Evolutionary conservation across 257 asterid genomes (phyloP).

Genomic region (Capsicum rhomboideum): DNA sequence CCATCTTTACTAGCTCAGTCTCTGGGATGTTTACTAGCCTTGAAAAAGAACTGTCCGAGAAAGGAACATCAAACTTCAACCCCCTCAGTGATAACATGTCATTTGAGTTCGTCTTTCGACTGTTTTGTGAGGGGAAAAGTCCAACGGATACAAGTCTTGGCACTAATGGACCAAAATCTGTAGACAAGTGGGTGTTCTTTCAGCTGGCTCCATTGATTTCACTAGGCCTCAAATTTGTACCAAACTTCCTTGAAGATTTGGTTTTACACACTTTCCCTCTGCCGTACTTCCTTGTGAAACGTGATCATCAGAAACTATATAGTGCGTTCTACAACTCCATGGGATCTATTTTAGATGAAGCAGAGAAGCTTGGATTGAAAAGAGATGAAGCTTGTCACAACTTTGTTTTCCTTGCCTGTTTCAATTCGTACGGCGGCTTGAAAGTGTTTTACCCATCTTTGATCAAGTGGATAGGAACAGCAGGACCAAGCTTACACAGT

Average conservation of each 20-base stretch:
- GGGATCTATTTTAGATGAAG: constrained; percentile 33
- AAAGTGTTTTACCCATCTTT: constrained; percentile 44
- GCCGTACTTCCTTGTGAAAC: constrained; percentile 32
- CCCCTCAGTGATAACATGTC: constrained; percentile 33
- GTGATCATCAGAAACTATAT: constrained; percentile 37
- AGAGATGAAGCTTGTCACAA: constrained; percentile 77
- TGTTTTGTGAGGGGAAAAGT: constrained; percentile 24
- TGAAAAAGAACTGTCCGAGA: constrained; percentile 32
- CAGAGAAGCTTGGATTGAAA: constrained; percentile 36
- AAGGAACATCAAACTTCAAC: constrained; percentile 43
- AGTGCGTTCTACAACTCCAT: constrained; percentile 30
- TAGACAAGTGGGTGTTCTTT: constrained; percentile 44
- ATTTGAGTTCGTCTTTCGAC: constrained; percentile 52
- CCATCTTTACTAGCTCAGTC: constrained; percentile 28
- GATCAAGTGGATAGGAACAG: constrained; percentile 40
- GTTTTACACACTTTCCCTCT: constrained; percentile 37
- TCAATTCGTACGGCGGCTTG: constrained; percentile 82
- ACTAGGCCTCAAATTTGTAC: constrained; percentile 34
- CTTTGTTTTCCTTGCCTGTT: constrained; percentile 49
- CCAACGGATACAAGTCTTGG: constrained; percentile 33
- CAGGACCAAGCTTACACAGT: constrained; percentile 43
- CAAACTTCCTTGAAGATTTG: constrained; percentile 46
- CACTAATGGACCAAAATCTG: constrained; percentile 17
- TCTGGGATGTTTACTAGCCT: constrained; percentile 34
- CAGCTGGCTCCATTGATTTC: constrained; percentile 55